phyloP scores from a whole-genome alignment of 2,329 filamentous ascomycete species.

The Dryadomyces sulphureus region DNA sequence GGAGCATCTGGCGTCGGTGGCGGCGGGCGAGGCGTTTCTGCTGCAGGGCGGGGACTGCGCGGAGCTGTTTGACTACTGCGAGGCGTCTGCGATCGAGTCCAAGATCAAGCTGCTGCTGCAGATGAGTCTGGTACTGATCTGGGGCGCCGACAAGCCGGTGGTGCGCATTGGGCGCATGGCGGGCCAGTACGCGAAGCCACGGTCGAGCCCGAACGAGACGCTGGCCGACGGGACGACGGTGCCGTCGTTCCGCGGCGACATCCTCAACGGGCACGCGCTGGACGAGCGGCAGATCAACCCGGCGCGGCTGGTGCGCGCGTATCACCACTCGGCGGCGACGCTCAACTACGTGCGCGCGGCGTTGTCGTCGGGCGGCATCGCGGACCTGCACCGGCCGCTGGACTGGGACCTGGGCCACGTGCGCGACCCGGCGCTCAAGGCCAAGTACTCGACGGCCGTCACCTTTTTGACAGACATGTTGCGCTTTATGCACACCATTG shows the following conservation, averaged over 20 bases:
- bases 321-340: conserved; percentile 90
- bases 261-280: conserved; percentile 74
- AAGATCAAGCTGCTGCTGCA: conserved; percentile 95
- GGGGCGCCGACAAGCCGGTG: conserved; percentile 67
- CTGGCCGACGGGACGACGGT: conserved; percentile 60
- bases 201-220: conserved; percentile 70
- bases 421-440: conserved; percentile 64
- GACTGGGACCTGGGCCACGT: conserved; percentile 95
- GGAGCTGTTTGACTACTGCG: conserved; percentile 94
- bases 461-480: conserved; percentile 78
- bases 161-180: conserved; percentile 93
- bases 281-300: conserved; percentile 73
- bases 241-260: conserved; percentile 86
- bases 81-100: conserved; percentile 74
- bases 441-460: conserved; percentile 76
- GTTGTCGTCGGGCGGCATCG: conserved; percentile 75
- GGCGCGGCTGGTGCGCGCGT: conserved; percentile 70
- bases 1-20: conserved; percentile 67
- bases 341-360: conserved; percentile 84
- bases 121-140: conserved; percentile 93
- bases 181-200: conserved; percentile 92
- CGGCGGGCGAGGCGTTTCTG: conserved; percentile 79
- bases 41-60: conserved; percentile 95
- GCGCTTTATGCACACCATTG: conserved; percentile 87
- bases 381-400: conserved; percentile 81